Evolutionary conservation across 176 grass and related monocot species (phyloP).

Genomic region (Guadua angustifolia): DNA sequence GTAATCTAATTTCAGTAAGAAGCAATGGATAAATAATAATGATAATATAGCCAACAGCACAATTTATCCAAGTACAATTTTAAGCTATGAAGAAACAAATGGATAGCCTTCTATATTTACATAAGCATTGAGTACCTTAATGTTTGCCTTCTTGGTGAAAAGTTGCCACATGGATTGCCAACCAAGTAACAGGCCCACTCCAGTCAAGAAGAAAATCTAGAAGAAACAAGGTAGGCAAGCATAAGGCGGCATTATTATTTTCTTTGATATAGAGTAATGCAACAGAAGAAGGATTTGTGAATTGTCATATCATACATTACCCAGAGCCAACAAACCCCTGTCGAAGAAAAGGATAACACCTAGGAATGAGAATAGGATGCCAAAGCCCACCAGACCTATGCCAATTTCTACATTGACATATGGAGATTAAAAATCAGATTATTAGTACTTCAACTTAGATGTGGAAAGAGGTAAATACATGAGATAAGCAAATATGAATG

Average conservation of each 20-base stretch:
- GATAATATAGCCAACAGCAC: constrained; percentile 34
- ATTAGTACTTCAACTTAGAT: constrained; percentile 32
- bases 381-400: constrained; percentile 91
- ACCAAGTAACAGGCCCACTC: constrained; percentile 64
- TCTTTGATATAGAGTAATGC: constrained; percentile 21
- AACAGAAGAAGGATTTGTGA: constrained; percentile 41
- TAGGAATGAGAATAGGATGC: constrained; percentile 88
- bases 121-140: constrained; percentile 63
- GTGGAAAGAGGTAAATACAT: constrained; percentile 8
- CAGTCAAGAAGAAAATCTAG: constrained; percentile 67
- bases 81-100: constrained; percentile 8
- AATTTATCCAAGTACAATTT: constrained; percentile 16
- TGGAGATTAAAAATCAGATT: neutral
- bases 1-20: neutral
- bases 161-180: constrained; percentile 82
- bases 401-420: constrained; percentile 74
- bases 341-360: constrained; percentile 92
- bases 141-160: constrained; percentile 79
- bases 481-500: constrained; percentile 13
- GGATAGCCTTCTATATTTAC: constrained; percentile 13
- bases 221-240: constrained; percentile 33
- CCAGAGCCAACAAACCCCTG: constrained; percentile 94
- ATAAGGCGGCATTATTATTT: constrained; percentile 25
- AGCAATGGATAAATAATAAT: neutral
- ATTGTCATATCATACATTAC: constrained; percentile 80